Conservation (phyloP, 768 basidiomycete species). For the Suillus spraguei region DNA sequence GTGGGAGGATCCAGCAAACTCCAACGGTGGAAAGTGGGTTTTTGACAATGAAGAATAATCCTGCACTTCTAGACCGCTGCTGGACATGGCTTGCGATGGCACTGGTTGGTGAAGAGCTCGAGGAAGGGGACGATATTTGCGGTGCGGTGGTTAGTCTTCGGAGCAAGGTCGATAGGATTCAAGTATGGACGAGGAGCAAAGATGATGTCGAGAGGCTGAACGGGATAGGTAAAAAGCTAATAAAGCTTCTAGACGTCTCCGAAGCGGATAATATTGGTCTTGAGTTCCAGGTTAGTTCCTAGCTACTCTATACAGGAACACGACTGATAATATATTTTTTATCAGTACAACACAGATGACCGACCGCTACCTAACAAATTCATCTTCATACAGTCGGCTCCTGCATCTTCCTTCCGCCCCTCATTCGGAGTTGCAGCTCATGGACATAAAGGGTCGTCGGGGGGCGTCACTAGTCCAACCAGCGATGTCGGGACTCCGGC, state of each 20-base stretch:
- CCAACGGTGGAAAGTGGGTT: constrained; percentile 94
- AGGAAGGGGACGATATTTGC: constrained; percentile 74
- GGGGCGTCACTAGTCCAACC: constrained; percentile 23
- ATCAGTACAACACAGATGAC: constrained; percentile 86
- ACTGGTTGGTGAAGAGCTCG: constrained; percentile 79
- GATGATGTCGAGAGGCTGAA: constrained; percentile 88
- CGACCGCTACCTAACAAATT: constrained; percentile 82
- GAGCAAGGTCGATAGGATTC: constrained; percentile 87
- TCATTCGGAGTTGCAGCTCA: constrained; percentile 52
- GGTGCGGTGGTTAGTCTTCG: constrained; percentile 87
- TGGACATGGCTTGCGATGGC: constrained; percentile 94
- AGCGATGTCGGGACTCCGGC: constrained; percentile 24
- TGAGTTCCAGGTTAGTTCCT: constrained; percentile 78
- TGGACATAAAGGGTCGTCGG: constrained; percentile 24
- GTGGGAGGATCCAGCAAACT: constrained; percentile 96
- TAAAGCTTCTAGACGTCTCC: constrained; percentile 81
- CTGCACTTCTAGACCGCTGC: constrained; percentile 77
- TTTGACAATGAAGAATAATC: constrained; percentile 89
- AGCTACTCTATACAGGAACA: constrained; percentile 1
- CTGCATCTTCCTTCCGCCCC: constrained; percentile 65
- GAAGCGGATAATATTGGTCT: constrained; percentile 85
- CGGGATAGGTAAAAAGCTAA: constrained; percentile 78
- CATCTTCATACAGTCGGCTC: constrained; percentile 73
- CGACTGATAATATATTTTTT: not conserved
- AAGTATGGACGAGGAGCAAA: constrained; percentile 87